These are phyloP conservation scores for Croton laevigatus DNA, from an alignment of 441 rosid species.

Conservation along the genomic window DNA sequence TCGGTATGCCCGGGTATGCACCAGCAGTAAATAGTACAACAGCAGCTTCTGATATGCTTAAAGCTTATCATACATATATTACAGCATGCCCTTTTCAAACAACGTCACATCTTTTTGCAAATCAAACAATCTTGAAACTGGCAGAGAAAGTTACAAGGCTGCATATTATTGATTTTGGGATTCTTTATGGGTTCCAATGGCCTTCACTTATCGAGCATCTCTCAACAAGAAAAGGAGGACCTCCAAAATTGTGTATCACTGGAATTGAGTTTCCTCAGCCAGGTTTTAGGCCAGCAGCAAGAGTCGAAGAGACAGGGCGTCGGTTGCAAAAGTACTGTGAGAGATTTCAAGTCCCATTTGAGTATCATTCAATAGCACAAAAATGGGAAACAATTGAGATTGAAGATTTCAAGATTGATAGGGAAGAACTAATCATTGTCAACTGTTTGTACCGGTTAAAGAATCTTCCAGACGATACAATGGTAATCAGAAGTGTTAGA, in stretches of 20 bases:
- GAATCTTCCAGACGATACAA: constrained; percentile 79
- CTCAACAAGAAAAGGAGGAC: constrained; percentile 51
- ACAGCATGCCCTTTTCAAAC: constrained; percentile 39
- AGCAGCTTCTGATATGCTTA: constrained; percentile 53
- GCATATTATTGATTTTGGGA: constrained; percentile 87
- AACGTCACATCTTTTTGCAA: constrained; percentile 39
- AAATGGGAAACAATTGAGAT: constrained; percentile 79
- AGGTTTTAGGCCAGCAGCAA: constrained; percentile 79
- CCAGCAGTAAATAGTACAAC: constrained; percentile 26
- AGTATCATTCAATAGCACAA: constrained; percentile 63
- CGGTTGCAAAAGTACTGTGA: constrained; percentile 68
- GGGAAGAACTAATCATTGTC: constrained; percentile 57
- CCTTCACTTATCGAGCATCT: constrained; percentile 77
- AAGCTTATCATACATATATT: constrained; percentile 47
- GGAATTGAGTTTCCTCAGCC: constrained; percentile 92
- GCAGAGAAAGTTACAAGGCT: constrained; percentile 53
- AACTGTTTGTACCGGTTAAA: constrained; percentile 59
- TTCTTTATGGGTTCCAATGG: constrained; percentile 95
- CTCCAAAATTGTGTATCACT: constrained; percentile 75
- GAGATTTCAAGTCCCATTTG: constrained; percentile 75
- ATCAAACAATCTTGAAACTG: constrained; percentile 47
- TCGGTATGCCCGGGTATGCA: constrained; percentile 37
- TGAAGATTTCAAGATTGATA: constrained; percentile 63
- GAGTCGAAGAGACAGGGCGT: constrained; percentile 77
- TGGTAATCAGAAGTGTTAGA: constrained; percentile 54